These are phyloP conservation scores for Haberlea rhodopensis DNA, from an alignment of 257 asterid species.

Conservation along the genomic window DNA sequence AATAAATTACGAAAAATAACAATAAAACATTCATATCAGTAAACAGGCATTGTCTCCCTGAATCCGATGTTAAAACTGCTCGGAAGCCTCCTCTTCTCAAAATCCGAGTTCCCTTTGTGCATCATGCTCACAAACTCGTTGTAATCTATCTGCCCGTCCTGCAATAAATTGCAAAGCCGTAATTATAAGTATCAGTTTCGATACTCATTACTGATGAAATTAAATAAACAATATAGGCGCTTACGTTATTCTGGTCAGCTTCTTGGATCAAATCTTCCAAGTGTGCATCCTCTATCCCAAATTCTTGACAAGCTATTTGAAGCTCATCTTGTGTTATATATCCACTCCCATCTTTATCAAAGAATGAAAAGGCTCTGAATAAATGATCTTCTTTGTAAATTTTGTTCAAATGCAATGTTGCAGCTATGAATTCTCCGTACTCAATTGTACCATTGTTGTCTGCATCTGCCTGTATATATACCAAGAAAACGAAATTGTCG, in stretches of 20 bases:
- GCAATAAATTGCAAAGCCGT: background rate
- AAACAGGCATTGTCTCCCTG: conserved; percentile 24
- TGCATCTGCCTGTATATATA: conserved; percentile 28
- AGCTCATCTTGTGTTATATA: conserved; percentile 36
- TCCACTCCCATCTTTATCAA: conserved; percentile 38
- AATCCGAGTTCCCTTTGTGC: conserved; percentile 30
- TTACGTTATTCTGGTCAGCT: conserved; percentile 36
- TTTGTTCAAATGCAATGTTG: conserved; percentile 32
- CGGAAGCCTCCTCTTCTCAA: conserved; percentile 18
- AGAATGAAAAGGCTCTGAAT: conserved; percentile 32
- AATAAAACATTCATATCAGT: conserved; percentile 11
- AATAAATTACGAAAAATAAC: no score
- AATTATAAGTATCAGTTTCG: no score
- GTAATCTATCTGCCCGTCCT: conserved; percentile 38
- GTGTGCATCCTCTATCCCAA: conserved; percentile 31
- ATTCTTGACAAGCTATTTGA: conserved; percentile 33
- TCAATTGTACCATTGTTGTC: conserved; percentile 36
- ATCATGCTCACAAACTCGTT: conserved; percentile 34
- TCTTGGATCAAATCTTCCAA: conserved; percentile 36
- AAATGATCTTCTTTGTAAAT: conserved; percentile 33
- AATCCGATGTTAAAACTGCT: conserved; percentile 24
- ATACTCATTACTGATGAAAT: no score
- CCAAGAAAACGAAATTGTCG: background rate
- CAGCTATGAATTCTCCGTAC: conserved; percentile 36
- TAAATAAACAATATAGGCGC: background rate